Conservation (phyloP, 2,329 filamentous ascomycete species). For the Fonsecaea multimorphosa region DNA sequence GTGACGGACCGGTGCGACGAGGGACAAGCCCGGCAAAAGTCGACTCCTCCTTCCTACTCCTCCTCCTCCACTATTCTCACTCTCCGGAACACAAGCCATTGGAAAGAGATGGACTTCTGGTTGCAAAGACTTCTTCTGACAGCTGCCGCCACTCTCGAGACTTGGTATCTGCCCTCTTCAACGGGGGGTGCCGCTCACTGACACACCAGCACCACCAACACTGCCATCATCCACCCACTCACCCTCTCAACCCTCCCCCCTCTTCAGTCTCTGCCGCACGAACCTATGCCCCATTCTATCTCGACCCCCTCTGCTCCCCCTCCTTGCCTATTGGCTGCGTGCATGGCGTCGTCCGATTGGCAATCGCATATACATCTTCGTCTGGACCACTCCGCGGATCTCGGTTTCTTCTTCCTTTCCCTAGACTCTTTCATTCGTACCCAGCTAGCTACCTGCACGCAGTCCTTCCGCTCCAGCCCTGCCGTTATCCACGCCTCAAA, state of each 20-base stretch:
- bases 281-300: conserved; percentile 13
- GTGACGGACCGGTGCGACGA: conserved; percentile 19
- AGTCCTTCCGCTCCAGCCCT: conserved; percentile 8
- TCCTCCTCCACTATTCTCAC: background rate
- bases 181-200: background rate
- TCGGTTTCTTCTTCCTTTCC: conserved; percentile 19
- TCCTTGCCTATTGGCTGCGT: conserved; percentile 23
- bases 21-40: conserved; percentile 11
- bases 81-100: conserved; percentile 1
- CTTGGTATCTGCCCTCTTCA: background rate
- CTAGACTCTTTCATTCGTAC: conserved; percentile 20
- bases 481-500: conserved; percentile 16
- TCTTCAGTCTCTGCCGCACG: conserved; percentile 4
- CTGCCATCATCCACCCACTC: background rate
- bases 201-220: background rate
- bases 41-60: conserved; percentile 17
- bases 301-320: conserved; percentile 5
- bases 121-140: conserved; percentile 2
- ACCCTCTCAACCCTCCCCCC: background rate
- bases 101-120: conserved; percentile 5
- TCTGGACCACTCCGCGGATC: conserved; percentile 15
- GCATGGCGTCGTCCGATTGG: conserved; percentile 31
- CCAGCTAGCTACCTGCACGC: conserved; percentile 9
- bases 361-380: conserved; percentile 36
- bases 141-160: conserved; percentile 1